A percentile compares a stretch with the other conserved stretches of the same genome.
Evolutionary conservation across 192 early-diverging fungal species (phyloP).

Genomic region (Piromyces sp.): DNA sequence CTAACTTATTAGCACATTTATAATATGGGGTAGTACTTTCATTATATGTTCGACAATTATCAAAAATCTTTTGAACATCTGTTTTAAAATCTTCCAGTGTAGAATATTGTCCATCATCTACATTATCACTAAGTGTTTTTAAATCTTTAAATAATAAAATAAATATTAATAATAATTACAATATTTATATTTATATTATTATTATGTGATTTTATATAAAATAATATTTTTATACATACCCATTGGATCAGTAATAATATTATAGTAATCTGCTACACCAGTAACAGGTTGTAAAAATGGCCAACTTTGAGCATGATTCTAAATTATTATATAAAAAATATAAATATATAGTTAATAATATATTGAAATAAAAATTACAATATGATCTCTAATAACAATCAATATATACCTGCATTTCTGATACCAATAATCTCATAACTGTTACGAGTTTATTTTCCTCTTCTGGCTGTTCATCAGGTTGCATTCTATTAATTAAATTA

Average conservation of each 20-base stretch:
- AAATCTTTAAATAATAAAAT: conserved; percentile 30
- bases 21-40: conserved; percentile 67
- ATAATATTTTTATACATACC: conserved; percentile 20
- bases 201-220: background rate
- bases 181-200: background rate
- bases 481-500: background rate
- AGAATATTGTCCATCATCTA: conserved; percentile 70
- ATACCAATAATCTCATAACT: conserved; percentile 53
- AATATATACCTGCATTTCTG: conserved; percentile 34
- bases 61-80: conserved; percentile 80
- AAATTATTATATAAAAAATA: background rate
- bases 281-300: conserved; percentile 88
- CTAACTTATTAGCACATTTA: conserved; percentile 55
- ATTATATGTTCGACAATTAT: conserved; percentile 85
- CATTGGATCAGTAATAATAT: conserved; percentile 94
- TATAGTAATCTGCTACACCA: conserved; percentile 87
- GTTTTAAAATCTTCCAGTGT: conserved; percentile 64
- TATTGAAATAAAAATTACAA: conserved; percentile 2
- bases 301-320: conserved; percentile 66
- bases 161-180: background rate
- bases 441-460: conserved; percentile 36
- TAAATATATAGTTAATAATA: too few species aligned
- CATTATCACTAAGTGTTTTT: conserved; percentile 59
- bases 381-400: conserved; percentile 1
- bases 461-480: conserved; percentile 11